Evolutionary conservation across 148 eudicot species (phyloP).

Genomic region (Fallopia convolvulus): DNA sequence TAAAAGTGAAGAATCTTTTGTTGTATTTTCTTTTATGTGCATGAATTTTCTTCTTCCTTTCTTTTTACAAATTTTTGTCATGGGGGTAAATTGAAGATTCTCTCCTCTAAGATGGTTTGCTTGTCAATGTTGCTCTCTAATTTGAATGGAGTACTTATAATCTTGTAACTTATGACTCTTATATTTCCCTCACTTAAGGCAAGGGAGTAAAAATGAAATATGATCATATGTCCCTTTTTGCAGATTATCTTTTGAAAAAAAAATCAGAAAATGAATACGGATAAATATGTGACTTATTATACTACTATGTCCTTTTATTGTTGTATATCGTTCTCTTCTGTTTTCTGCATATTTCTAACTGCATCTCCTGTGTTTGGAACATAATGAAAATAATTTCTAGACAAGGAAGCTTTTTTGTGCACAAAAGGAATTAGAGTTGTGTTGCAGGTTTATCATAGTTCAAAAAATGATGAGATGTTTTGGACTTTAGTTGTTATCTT

Average conservation of each 20-base stretch:
- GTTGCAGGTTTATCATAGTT: neutral
- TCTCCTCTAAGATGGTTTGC: neutral
- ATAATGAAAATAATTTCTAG: neutral
- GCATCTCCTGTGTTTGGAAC: neutral
- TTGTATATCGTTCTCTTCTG: neutral
- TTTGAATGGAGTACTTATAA: neutral
- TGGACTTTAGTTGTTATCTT: neutral
- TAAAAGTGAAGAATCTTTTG: neutral
- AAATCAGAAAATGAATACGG: neutral
- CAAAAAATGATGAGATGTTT: neutral
- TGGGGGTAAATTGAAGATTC: neutral
- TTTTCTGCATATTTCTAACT: neutral
- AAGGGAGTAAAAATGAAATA: neutral
- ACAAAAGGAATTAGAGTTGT: neutral
- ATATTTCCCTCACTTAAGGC: neutral
- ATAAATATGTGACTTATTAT: neutral
- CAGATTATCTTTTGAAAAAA: neutral
- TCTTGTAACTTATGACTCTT: neutral
- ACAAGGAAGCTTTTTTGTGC: neutral
- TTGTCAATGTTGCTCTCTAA: neutral
- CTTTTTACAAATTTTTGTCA: neutral
- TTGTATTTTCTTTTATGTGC: neutral
- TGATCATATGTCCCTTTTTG: neutral
- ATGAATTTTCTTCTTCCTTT: neutral
- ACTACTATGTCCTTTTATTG: neutral